phyloP scores from a whole-genome alignment of 2,329 filamentous ascomycete species.

The Ramichloridium luteum region DNA sequence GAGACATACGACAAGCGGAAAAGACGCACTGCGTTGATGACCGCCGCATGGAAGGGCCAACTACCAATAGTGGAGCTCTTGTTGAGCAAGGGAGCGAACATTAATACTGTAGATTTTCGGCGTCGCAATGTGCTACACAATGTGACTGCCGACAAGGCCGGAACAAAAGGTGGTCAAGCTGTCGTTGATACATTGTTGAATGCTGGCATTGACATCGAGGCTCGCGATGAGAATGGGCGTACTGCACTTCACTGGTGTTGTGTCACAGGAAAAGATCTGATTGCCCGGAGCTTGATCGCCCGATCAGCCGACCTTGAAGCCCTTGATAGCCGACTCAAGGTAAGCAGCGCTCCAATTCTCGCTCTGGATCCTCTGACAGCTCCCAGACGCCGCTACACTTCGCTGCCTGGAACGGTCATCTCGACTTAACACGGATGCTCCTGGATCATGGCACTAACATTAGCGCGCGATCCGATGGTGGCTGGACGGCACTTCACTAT shows the following conservation, averaged over 20 bases:
- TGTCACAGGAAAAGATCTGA: conserved; percentile 14
- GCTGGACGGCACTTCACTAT: conserved; percentile 74
- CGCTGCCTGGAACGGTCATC: conserved; percentile 10
- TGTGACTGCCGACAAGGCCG: conserved; percentile 28
- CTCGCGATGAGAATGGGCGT: conserved; percentile 12
- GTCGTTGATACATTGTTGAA: conserved; percentile 15
- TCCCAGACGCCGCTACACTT: conserved; percentile 15
- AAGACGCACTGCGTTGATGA: conserved; percentile 33
- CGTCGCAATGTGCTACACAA: conserved; percentile 27
- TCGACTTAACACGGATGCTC: conserved; percentile 59
- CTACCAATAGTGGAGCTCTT: conserved; percentile 28
- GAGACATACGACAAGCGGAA: conserved; percentile 32
- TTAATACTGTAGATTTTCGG: conserved; percentile 14
- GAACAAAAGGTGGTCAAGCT: conserved; percentile 11
- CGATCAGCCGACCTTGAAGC: not conserved
- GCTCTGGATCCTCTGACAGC: not conserved
- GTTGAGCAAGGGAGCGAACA: conserved; percentile 19
- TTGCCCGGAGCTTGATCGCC: not conserved
- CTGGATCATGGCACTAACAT: conserved; percentile 89
- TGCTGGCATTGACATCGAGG: conserved; percentile 14
- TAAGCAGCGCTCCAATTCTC: conserved; percentile 1
- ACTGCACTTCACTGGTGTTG: conserved; percentile 19
- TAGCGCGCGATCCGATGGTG: conserved; percentile 76
- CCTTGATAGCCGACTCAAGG: not conserved
- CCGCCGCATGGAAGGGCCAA: conserved; percentile 30